Evolutionary conservation across 257 asterid species (phyloP), one percentile per base, ranked within the genome.

Genomic region (Primulina eburnea): DNA sequence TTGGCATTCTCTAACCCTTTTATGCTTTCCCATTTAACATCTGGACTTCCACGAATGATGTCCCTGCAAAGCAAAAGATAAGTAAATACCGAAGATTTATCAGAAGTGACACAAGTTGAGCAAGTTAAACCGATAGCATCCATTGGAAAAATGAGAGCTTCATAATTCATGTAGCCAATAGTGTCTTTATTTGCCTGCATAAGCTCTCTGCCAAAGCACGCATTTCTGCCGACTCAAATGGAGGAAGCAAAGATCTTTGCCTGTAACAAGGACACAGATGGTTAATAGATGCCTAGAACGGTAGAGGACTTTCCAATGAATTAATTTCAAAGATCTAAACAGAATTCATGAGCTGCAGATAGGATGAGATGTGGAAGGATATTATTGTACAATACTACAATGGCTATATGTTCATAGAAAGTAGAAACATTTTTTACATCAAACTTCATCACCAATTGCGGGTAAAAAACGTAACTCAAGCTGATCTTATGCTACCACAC

Each of bases 1-100:
- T 94, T 94, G 53, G 99, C 99, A 79, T 87, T 94, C 79, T 91
- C 99, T 70, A 94, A 77, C 37, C 99, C 97, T 79, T 94, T 94
- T 72, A 94, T 85, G 82, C 82, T 81, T 67, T 89, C 97, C 99
- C 96, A 94, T 74, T 76, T 86, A 67, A 93, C 95, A 85, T 91
- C 97, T 72, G 96, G 99, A 84, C 87, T 87, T 69, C 99, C 96
- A 52, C 96, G 96, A 70, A 94, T 82, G 71, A 94, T 94, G 80
- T 94, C 99, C 88, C 99, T 91, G 86, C 74, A 78, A 73, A 71
- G 20, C 60, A 50, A 32, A 32, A 32, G 52, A 57, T 40, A 73
- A 81, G 67, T 67, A 32, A 80, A 71, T 37, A 69, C 17, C 71
- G 64, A 8, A 52, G 33, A 64, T 71, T 75, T 70, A 37, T 37